Conservation (phyloP, 73 alveolate genomes). For the Blepharisma stoltei region DNA sequence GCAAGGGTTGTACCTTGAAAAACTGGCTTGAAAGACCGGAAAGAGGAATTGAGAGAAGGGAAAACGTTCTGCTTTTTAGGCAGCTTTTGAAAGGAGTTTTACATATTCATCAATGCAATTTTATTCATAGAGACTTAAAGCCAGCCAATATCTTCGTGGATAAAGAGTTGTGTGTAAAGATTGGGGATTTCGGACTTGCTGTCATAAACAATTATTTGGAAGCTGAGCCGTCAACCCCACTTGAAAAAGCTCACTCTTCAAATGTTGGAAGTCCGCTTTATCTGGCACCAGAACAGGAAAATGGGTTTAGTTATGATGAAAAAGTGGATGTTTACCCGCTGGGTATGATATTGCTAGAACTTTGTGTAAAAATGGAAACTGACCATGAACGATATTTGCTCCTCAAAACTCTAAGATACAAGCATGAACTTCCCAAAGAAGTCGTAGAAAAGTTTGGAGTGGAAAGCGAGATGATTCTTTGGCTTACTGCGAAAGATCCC, state of each 20-base stretch:
- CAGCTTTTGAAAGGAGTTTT: slow-evolving; percentile 78
- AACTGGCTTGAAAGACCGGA: slow-evolving; percentile 51
- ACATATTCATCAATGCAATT: slow-evolving; percentile 62
- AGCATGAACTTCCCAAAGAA: slow-evolving; percentile 33
- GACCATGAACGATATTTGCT: slow-evolving; percentile 39
- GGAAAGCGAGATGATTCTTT: slow-evolving; percentile 14
- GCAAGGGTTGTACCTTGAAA: slow-evolving; percentile 72
- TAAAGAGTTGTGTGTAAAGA: slow-evolving; percentile 55
- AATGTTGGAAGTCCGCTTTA: slow-evolving; percentile 81
- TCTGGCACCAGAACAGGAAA: slow-evolving; percentile 77
- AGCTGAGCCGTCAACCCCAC: slow-evolving; percentile 10
- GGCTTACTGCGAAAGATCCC: slow-evolving; percentile 18
- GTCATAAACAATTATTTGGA: slow-evolving; percentile 34
- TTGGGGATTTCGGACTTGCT: slow-evolving; percentile 89
- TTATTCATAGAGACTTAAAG: slow-evolving; percentile 86
- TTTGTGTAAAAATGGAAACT: slow-evolving; percentile 44
- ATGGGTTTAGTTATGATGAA: slow-evolving; percentile 57
- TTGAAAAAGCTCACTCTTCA: slow-evolving; percentile 45
- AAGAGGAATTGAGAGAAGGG: slow-evolving; percentile 50
- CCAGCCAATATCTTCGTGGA: slow-evolving; percentile 86
- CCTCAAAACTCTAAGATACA: slow-evolving; percentile 34
- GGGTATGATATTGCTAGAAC: slow-evolving; percentile 82
- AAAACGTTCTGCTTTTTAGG: slow-evolving; percentile 57
- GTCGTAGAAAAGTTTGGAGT: background rate
- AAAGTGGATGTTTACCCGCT: slow-evolving; percentile 80